phyloP scores from a whole-genome alignment of 2,329 filamentous ascomycete species.

The Monosporascus sp. region DNA sequence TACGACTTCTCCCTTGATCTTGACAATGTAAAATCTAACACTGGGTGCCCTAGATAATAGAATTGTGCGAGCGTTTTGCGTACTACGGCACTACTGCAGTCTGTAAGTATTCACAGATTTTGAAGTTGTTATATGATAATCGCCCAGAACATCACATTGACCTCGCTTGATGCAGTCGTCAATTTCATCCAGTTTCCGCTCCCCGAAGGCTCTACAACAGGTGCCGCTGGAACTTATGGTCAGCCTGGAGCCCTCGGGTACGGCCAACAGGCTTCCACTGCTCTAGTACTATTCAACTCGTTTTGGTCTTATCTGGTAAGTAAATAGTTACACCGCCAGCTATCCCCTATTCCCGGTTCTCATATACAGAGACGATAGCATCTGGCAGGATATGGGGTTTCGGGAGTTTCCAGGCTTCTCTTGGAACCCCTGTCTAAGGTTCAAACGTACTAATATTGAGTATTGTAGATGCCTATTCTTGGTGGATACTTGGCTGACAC shows the following conservation, averaged over 20 bases:
- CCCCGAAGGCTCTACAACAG: slow-evolving; percentile 42
- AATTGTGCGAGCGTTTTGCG: slow-evolving; percentile 59
- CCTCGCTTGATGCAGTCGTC: slow-evolving; percentile 35
- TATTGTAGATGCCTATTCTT: background rate
- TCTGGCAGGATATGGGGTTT: background rate
- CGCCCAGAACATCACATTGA: background rate
- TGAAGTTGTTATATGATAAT: background rate
- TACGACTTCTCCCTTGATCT: too few species aligned
- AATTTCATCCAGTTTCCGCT: slow-evolving; percentile 60
- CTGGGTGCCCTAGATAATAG: slow-evolving; percentile 31
- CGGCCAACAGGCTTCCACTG: slow-evolving; percentile 22
- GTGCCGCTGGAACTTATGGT: slow-evolving; percentile 32
- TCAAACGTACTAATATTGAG: too few species aligned
- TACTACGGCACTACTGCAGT: slow-evolving; percentile 54
- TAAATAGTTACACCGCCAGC: slow-evolving; percentile 15
- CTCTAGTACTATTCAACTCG: slow-evolving; percentile 23
- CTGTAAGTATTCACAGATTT: slow-evolving; percentile 37
- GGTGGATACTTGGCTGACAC: slow-evolving; percentile 52
- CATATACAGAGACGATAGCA: too few species aligned
- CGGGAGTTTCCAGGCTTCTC: too few species aligned
- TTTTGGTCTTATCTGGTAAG: slow-evolving; percentile 27
- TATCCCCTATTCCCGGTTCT: too few species aligned
- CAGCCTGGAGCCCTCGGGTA: slow-evolving; percentile 51
- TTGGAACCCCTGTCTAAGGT: too few species aligned
- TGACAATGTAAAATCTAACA: too few species aligned